phyloP scores from a whole-genome alignment of 352 stramenopile species.

The Pythium periplocum region DNA sequence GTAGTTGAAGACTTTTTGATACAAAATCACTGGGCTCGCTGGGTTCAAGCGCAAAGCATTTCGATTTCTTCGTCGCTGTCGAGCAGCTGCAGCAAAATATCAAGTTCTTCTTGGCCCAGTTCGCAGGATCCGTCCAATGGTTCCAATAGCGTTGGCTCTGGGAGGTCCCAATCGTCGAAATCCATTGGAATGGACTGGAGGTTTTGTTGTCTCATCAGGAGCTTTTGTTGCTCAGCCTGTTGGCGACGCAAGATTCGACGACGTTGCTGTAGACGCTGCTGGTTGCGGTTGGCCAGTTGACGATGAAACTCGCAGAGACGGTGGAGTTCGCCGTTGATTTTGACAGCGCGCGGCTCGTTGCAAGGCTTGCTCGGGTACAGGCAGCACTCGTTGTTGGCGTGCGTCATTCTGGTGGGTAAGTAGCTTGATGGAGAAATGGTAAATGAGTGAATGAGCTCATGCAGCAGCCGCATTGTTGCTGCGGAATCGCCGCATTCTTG shows the following conservation, averaged over 20 bases:
- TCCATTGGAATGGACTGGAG: neutral
- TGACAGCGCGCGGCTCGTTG: slow-evolving; percentile 10
- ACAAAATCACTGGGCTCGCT: too few relatives aligned
- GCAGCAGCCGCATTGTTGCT: too few relatives aligned
- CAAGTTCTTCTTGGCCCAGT: slow-evolving; percentile 15
- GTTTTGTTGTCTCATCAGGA: neutral
- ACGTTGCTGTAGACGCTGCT: slow-evolving; percentile 17
- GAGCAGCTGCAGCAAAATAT: slow-evolving; percentile 19
- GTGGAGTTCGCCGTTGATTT: slow-evolving; percentile 16
- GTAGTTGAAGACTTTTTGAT: too few relatives aligned
- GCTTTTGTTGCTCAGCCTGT: slow-evolving; percentile 1
- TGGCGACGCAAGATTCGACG: slow-evolving; percentile 8
- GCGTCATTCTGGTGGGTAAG: neutral
- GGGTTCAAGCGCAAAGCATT: neutral
- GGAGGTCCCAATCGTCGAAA: too few relatives aligned
- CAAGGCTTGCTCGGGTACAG: slow-evolving; percentile 22
- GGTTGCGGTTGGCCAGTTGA: slow-evolving; percentile 18
- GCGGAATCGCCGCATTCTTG: too few relatives aligned
- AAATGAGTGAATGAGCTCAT: too few relatives aligned
- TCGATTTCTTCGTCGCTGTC: slow-evolving; percentile 6
- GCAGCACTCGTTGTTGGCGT: slow-evolving; percentile 10
- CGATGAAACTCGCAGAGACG: slow-evolving; percentile 19
- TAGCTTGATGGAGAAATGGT: too few relatives aligned
- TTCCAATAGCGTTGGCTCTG: neutral
- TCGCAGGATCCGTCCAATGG: slow-evolving; percentile 9